Evolutionary conservation across 306 rosid genomes (phyloP).

Genomic region (Vigna hirtella): DNA sequence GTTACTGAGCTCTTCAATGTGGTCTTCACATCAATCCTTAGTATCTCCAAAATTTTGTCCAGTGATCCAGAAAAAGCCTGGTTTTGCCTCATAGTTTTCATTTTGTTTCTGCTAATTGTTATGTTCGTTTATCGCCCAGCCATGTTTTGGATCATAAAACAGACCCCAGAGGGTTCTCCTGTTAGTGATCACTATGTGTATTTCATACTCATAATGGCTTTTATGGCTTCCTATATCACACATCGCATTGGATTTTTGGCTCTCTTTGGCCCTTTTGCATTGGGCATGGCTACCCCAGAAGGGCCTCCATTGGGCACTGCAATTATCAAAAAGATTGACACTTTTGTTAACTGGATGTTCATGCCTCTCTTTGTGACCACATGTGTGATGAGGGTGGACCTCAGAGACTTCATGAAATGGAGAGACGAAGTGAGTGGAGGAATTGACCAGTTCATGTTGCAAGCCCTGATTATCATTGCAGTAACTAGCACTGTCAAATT

Average conservation of each 20-base stretch:
- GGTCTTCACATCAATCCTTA: not conserved
- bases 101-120: constrained; percentile 20
- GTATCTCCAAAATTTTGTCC: not conserved
- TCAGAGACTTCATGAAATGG: constrained; percentile 22
- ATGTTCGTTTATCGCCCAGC: constrained; percentile 51
- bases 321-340: constrained; percentile 61
- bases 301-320: constrained; percentile 81
- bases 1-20: constrained; percentile 54
- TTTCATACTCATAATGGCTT: constrained; percentile 37
- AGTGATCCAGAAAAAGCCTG: not conserved
- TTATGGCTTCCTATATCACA: constrained; percentile 43
- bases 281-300: constrained; percentile 74
- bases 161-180: constrained; percentile 68
- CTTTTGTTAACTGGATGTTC: constrained; percentile 50
- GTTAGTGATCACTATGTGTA: constrained; percentile 60
- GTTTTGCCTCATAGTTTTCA: not conserved
- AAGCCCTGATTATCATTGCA: constrained; percentile 13
- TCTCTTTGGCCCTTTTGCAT: constrained; percentile 56
- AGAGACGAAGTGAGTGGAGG: not conserved
- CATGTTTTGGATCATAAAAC: constrained; percentile 66
- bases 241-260: constrained; percentile 36
- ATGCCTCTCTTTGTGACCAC: constrained; percentile 68
- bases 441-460: constrained; percentile 27
- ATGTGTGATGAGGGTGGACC: constrained; percentile 56
- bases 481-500: constrained; percentile 44